Percentiles rank a stretch among this genome's conserved stretches.
Evolutionary conservation across 2,329 filamentous ascomycete species (phyloP).

Genomic region (Colletotrichum chlorophyti): DNA sequence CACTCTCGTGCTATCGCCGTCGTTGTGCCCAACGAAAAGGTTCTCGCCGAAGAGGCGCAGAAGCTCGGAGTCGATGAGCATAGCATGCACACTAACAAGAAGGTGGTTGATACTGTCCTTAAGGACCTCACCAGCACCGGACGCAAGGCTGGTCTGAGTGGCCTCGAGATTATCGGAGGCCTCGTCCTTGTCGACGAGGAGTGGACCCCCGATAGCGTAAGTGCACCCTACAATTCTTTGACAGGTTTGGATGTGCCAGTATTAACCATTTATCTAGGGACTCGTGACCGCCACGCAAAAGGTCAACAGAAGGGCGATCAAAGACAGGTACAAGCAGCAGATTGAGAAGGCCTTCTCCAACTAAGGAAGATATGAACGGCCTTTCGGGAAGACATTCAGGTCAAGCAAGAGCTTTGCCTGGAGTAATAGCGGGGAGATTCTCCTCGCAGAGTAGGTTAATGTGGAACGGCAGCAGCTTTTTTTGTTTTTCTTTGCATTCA

Average conservation of each 20-base stretch:
- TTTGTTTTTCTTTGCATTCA: too few relatives aligned
- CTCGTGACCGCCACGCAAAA: constrained; percentile 69
- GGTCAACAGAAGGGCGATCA: constrained; percentile 60
- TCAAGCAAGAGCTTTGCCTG: neutral
- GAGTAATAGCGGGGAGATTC: too few relatives aligned
- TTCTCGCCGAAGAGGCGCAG: constrained; percentile 65
- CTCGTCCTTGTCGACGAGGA: constrained; percentile 84
- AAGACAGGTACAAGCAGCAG: constrained; percentile 57
- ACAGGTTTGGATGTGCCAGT: too few relatives aligned
- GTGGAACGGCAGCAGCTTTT: too few relatives aligned
- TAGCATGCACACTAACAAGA: constrained; percentile 71
- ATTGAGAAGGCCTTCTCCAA: constrained; percentile 50
- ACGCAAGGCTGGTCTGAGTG: constrained; percentile 69
- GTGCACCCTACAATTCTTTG: constrained; percentile 40
- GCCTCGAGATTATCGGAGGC: constrained; percentile 78
- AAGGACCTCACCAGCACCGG: constrained; percentile 74
- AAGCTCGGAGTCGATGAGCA: constrained; percentile 70
- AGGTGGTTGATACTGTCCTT: constrained; percentile 65
- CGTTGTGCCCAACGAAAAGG: constrained; percentile 73
- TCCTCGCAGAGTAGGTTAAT: too few relatives aligned
- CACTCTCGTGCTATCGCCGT: constrained; percentile 83
- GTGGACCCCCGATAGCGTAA: constrained; percentile 85
- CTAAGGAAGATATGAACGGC: neutral
- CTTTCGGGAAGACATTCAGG: too few relatives aligned
- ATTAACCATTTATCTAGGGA: constrained; percentile 48